Conservation (phyloP, 2,329 filamentous ascomycete species). For the Colletotrichum euphorbiae region DNA sequence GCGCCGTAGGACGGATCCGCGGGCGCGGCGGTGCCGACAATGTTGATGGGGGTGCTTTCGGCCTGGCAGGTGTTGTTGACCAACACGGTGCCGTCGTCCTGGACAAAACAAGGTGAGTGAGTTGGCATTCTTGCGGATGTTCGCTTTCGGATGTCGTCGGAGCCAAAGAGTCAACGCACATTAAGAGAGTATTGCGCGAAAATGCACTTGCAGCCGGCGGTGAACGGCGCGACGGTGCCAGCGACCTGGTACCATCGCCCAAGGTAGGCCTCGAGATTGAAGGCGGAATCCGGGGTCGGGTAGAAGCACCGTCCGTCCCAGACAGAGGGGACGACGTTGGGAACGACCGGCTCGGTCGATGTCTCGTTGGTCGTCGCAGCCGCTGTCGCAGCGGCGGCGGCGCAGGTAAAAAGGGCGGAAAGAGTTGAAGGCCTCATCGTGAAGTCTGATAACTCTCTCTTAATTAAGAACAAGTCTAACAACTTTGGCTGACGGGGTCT, state of each 20-base stretch:
- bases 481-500: not conserved
- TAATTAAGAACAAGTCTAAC: constrained; percentile 12
- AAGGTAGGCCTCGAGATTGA: constrained; percentile 47
- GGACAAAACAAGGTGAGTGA: not conserved
- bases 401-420: constrained; percentile 25
- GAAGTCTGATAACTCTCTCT: not conserved
- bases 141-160: not conserved
- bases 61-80: constrained; percentile 50
- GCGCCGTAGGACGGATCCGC: constrained; percentile 46
- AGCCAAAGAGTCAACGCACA: constrained; percentile 35
- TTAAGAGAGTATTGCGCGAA: constrained; percentile 48
- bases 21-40: constrained; percentile 46
- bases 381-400: constrained; percentile 31
- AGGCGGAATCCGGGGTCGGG: constrained; percentile 45
- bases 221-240: constrained; percentile 48
- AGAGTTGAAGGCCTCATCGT: constrained; percentile 28
- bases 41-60: constrained; percentile 44
- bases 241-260: constrained; percentile 51
- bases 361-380: constrained; percentile 35
- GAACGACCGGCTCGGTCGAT: constrained; percentile 5
- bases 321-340: constrained; percentile 45
- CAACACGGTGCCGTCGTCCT: constrained; percentile 48
- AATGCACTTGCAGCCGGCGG: constrained; percentile 48
- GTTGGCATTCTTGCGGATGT: not conserved
- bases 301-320: constrained; percentile 50